Base-by-base conservation (phyloP, 2,329 filamentous ascomycete genomes). In the Aspergillus fumigatiaffinis region DNA sequence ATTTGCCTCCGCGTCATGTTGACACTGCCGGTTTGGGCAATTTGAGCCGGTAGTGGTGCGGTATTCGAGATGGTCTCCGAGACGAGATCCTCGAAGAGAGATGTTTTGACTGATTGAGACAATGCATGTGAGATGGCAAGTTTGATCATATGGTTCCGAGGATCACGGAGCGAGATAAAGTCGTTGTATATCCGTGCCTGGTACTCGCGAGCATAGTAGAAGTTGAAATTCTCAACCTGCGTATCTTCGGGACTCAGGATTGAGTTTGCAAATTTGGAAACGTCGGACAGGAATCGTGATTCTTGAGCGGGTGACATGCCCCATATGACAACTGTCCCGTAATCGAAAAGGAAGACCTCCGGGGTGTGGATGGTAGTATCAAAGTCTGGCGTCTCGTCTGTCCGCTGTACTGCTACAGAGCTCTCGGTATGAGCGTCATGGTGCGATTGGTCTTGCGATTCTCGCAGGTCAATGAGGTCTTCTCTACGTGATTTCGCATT, bases 161-260 rank as follows among this genome's bases (percentile, higher is more conserved):
- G 96, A 68, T 97, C 93, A 51, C 92, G 84, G 59, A 99, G 77
- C 2, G 91, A 94, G 75, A 99, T 99, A 68, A 99, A 99, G 76
- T 99, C 94, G 76, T 99, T 99, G 83, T 99, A 99, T 74, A 99
- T 99, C 52, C 94, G 88, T 23, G 94, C 91, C 76, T 99, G 95
- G 73, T 99, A 99, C 72, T 97, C 93, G 68, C 90, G 85, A 3
- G 94, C 97, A 78, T 99, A 97, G 80, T 99, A 99, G 75, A 97
- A 99, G 74, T 99, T 99, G 82, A 99, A 99, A 69, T 93, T 91
- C 75, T 99, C 94, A 50, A 92, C 91, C 77, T 99, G 93, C 29
- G 96, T 87, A 66, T 96, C 91, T 69, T 96, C 92, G 10, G 88
- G 85, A 26, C 87, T 87, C 51, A 97, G 82, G 73, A 96, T 96